A percentile compares a stretch with the other conserved stretches of the same genome.
Evolutionary conservation across 2,329 filamentous ascomycete genomes (phyloP).

Genomic region (Claviceps sp.): DNA sequence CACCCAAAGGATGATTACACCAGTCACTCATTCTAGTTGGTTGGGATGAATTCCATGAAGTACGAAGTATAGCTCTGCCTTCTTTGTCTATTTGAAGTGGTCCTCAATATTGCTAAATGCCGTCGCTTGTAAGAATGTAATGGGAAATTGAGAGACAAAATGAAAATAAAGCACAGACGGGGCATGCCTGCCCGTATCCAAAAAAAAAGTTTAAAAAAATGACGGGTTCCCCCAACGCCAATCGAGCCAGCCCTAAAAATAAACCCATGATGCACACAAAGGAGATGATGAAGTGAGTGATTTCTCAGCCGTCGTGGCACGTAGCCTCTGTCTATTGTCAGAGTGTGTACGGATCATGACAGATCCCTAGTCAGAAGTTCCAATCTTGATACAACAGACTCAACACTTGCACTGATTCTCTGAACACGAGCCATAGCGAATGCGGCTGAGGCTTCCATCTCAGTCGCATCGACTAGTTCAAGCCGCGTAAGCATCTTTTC

Average conservation of each 20-base stretch:
- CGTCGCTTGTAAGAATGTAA: neutral
- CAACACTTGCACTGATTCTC: constrained; percentile 29
- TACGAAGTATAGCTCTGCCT: constrained; percentile 4
- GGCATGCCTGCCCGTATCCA: neutral
- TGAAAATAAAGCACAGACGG: neutral
- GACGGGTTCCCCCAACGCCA: constrained; percentile 4
- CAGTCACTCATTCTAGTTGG: neutral
- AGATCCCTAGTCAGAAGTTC: constrained; percentile 24
- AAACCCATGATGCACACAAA: constrained; percentile 2
- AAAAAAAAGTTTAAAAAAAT: neutral
- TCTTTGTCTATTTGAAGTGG: constrained; percentile 6
- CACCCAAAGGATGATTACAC: neutral
- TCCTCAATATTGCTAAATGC: neutral
- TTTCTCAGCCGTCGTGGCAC: neutral
- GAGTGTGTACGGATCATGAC: constrained; percentile 9
- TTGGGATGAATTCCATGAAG: neutral
- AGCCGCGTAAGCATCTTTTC: constrained; percentile 52
- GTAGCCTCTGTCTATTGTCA: neutral
- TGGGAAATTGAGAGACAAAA: neutral
- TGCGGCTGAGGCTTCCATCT: constrained; percentile 31
- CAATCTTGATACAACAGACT: constrained; percentile 22
- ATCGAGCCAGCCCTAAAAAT: neutral
- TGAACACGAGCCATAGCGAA: constrained; percentile 36
- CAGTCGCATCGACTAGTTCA: constrained; percentile 48
- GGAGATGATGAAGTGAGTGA: constrained; percentile 1